Conservation (phyloP, 2,329 filamentous ascomycete species). For the Arachnomyces sp. region DNA sequence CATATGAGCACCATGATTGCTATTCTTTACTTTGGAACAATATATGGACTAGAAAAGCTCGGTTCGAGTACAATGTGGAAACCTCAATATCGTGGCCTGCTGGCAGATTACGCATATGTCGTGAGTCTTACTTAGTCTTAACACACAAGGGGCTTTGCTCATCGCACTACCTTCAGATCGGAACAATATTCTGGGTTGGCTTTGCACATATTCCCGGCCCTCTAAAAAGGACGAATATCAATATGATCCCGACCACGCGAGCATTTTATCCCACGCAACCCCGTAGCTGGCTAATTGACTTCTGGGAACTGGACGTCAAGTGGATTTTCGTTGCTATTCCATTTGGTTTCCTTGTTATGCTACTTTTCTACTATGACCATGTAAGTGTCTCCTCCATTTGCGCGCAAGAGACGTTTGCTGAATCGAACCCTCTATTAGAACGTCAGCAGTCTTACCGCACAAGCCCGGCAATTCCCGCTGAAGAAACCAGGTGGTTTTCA, state of each 20-base stretch:
- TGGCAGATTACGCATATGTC: conserved; percentile 47
- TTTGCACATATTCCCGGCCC: conserved; percentile 45
- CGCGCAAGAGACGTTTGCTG: no score
- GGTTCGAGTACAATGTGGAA: conserved; percentile 36
- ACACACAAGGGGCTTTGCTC: not conserved
- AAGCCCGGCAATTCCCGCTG: conserved; percentile 48
- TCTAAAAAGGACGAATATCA: conserved; percentile 34
- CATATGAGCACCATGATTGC: conserved; percentile 45
- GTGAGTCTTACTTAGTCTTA: conserved; percentile 19
- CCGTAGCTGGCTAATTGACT: conserved; percentile 43
- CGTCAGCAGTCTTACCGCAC: conserved; percentile 48
- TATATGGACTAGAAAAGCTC: conserved; percentile 44
- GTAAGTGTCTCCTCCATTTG: conserved; percentile 20
- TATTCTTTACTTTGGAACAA: conserved; percentile 44
- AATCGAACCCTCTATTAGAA: conserved; percentile 22
- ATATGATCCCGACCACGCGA: conserved; percentile 34
- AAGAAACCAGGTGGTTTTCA: conserved; percentile 53
- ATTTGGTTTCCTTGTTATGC: conserved; percentile 45
- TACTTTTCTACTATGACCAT: conserved; percentile 52
- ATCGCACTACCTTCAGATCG: conserved; percentile 26
- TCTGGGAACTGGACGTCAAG: conserved; percentile 44
- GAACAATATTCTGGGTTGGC: conserved; percentile 47
- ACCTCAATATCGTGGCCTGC: conserved; percentile 36
- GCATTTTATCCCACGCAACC: conserved; percentile 42
- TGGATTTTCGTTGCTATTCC: conserved; percentile 48